A percentile compares a stretch with the other conserved stretches of the same genome.
Conservation (phyloP, 78 protist species). For the Monosiga brevicollis region DNA sequence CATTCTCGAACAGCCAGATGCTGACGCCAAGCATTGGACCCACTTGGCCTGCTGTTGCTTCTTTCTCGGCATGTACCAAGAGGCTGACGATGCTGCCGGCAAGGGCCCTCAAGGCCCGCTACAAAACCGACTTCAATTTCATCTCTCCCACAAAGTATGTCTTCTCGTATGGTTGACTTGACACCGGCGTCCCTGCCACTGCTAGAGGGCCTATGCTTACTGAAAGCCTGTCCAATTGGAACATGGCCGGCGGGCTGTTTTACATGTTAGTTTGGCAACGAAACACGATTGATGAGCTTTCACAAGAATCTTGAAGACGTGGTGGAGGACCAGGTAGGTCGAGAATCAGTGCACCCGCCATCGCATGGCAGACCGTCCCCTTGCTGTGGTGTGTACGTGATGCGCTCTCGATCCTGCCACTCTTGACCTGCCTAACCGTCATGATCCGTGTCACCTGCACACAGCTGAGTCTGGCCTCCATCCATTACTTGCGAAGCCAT, state of each 20-base stretch:
- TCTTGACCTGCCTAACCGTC: too few species aligned
- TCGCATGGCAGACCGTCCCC: too few species aligned
- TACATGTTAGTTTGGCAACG: conserved; percentile 49
- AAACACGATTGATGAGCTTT: conserved; percentile 33
- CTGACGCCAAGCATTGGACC: background rate
- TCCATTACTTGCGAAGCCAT: conserved; percentile 57
- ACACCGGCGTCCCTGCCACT: too few species aligned
- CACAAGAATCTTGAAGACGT: conserved; percentile 49
- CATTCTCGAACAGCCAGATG: background rate
- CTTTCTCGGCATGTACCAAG: conserved; percentile 27
- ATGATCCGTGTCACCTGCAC: too few species aligned
- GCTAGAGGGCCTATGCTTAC: too few species aligned
- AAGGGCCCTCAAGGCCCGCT: conserved; percentile 20
- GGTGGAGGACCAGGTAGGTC: conserved; percentile 30
- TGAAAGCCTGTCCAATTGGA: too few species aligned
- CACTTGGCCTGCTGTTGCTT: conserved; percentile 31
- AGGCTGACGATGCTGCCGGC: conserved; percentile 37
- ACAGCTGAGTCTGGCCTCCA: conserved; percentile 54
- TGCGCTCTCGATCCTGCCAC: too few species aligned
- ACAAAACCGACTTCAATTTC: conserved; percentile 59
- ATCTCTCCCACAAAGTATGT: conserved; percentile 62
- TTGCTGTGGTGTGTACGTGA: too few species aligned
- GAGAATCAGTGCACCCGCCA: too few species aligned
- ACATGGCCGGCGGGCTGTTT: too few species aligned
- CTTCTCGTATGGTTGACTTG: too few species aligned